Percentiles rank a stretch among this genome's conserved stretches.
These are phyloP conservation scores for Pseudopithomyces chartarum DNA, from an alignment of 2,329 filamentous ascomycete genomes.

Conservation along the genomic window DNA sequence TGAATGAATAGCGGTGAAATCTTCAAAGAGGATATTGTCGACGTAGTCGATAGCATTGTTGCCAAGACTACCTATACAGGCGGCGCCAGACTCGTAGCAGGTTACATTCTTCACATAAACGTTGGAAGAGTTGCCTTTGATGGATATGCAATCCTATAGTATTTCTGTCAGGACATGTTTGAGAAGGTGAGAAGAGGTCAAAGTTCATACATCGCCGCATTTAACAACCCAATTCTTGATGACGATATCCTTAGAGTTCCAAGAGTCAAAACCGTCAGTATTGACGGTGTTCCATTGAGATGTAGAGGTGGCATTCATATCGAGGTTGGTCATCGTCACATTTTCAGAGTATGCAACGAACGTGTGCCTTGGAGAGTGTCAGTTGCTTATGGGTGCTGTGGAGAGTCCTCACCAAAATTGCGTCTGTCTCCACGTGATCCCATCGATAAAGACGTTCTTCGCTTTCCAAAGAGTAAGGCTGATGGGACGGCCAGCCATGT, in stretches of 20 bases:
- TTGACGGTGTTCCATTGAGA: slow-evolving; percentile 55
- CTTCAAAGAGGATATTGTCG: slow-evolving; percentile 52
- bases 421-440: slow-evolving; percentile 49
- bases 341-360: slow-evolving; percentile 55
- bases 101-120: slow-evolving; percentile 64
- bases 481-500: slow-evolving; percentile 53
- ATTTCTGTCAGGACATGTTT: slow-evolving; percentile 12
- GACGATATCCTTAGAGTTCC: slow-evolving; percentile 55
- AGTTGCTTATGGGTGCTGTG: background rate
- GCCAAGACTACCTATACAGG: slow-evolving; percentile 64
- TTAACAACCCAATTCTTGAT: slow-evolving; percentile 53
- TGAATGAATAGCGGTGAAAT: slow-evolving; percentile 32
- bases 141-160: slow-evolving; percentile 64
- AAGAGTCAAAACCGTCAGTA: slow-evolving; percentile 58
- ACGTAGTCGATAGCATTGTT: slow-evolving; percentile 63
- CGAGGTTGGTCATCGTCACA: slow-evolving; percentile 59
- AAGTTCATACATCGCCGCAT: slow-evolving; percentile 34
- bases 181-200: slow-evolving; percentile 16
- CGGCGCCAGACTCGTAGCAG: slow-evolving; percentile 64
- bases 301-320: slow-evolving; percentile 55
- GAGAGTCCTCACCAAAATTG: slow-evolving; percentile 52
- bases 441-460: slow-evolving; percentile 53
- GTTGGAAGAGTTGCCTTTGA: slow-evolving; percentile 64
- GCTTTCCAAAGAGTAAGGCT: slow-evolving; percentile 53
- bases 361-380: slow-evolving; percentile 39